Evolutionary conservation across 2,329 filamentous ascomycete genomes (phyloP).

Genomic region (Cercospora citrullina): DNA sequence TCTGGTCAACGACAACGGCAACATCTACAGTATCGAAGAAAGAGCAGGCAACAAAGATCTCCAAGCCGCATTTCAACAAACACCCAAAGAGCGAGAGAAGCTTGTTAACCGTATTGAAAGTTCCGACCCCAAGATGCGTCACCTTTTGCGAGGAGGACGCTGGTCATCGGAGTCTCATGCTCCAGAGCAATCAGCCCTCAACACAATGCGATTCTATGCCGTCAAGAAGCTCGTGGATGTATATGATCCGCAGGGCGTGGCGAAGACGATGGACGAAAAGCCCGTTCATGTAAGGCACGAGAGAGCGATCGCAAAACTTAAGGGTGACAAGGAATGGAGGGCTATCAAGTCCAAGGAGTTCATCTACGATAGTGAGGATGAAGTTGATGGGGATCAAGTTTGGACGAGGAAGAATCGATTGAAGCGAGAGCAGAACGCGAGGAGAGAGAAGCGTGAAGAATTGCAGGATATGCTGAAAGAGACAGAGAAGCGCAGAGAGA

Average conservation of each 20-base stretch:
- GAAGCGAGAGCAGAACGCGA: neutral
- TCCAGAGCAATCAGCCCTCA: neutral
- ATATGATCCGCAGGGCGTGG: neutral
- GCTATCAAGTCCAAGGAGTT: neutral
- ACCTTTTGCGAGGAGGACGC: neutral
- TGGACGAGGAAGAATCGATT: neutral
- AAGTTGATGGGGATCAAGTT: neutral
- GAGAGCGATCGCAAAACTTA: neutral
- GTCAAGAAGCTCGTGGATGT: neutral
- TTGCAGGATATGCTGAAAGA: neutral
- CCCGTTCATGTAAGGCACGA: neutral
- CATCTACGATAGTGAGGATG: neutral
- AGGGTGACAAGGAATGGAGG: neutral
- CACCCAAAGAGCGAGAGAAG: neutral
- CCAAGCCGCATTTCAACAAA: neutral
- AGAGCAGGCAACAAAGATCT: neutral
- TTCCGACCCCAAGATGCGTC: neutral
- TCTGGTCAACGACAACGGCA: neutral
- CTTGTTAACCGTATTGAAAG: neutral
- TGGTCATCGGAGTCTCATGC: neutral
- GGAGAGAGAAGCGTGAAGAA: neutral
- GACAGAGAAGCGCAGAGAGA: neutral
- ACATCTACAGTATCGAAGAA: neutral
- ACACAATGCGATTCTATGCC: neutral
- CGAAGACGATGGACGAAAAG: neutral